Evolutionary conservation across 2,329 filamentous ascomycete species (phyloP).

Genomic region (Ceratocystis cubensis): DNA sequence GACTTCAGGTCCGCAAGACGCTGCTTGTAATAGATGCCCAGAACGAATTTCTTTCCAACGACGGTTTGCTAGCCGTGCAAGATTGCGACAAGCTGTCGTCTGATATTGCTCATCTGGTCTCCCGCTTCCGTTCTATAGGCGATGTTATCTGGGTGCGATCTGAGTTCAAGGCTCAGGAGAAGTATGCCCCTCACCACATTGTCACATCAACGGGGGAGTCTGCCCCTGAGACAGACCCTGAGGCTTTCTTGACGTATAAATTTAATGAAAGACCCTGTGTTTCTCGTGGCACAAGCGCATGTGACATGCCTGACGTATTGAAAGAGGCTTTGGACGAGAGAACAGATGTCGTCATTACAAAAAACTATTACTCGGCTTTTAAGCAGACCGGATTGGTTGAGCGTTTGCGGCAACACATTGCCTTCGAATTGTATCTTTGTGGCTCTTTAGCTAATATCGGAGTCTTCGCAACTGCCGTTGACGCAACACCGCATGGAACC

Average conservation of each 20-base stretch:
- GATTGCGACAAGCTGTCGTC: constrained; percentile 54
- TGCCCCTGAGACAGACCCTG: constrained; percentile 26
- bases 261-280: constrained; percentile 32
- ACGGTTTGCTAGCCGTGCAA: constrained; percentile 54
- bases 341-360: constrained; percentile 44
- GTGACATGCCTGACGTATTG: constrained; percentile 35
- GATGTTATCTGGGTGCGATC: constrained; percentile 78
- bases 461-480: constrained; percentile 80
- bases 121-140: constrained; percentile 57
- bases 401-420: constrained; percentile 68
- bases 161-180: constrained; percentile 51
- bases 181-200: constrained; percentile 14
- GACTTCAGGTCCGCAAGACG: constrained; percentile 50
- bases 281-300: constrained; percentile 34
- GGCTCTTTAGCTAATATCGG: constrained; percentile 79
- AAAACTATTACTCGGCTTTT: constrained; percentile 82
- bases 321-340: constrained; percentile 34
- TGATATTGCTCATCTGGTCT: constrained; percentile 52
- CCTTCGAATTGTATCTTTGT: constrained; percentile 81
- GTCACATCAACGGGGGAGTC: constrained; percentile 20
- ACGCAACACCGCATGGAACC: constrained; percentile 78
- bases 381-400: constrained; percentile 59
- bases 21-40: constrained; percentile 79
- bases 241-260: constrained; percentile 37
- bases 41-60: constrained; percentile 67